Base-by-base conservation (phyloP, 805 yeast species). In the Saccharomycopsis babjevae region DNA sequence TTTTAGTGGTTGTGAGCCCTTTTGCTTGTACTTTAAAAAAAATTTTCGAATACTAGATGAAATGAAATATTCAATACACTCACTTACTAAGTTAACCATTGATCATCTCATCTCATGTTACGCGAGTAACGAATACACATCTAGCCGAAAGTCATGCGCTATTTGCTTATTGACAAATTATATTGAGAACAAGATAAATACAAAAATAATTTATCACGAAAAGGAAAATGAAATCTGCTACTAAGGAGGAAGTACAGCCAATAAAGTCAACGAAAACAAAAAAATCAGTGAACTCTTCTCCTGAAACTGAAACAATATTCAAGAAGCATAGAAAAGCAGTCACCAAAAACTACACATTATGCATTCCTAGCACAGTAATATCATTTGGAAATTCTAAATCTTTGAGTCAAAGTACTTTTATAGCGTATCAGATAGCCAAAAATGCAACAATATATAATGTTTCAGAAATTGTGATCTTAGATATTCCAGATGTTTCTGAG, bases 391-490 rank as follows among this genome's bases (percentile, higher is more conserved):
- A 83, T 67, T 86, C 93, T 56, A 73, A 72, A 43, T 85, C 85
- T 65, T 73, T 89, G 57, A 85, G 85, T 64, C 96, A 90, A 69
- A 84, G 83, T 15, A 90, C 96, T 0, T 76, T 81, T 61, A 77
- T 83, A 0, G 83, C 88, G 1, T 88, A 91, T 67, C 96, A 90
- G 71, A 78, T 92, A 16, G 92, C 96, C 13, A 83, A 86, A 67
- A 83, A 85, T 1, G 86, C 90, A 3, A 81, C 88, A 34, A 76
- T 83, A 1, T 90, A 79, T 70, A 80, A 83, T 59, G 89, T 89
- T 5, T 80, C 82, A 5, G 97, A 92, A 69, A 77, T 92, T 36
- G 83, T 91, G 2, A 75, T 92, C 0, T 76, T 89, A 67, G 88
- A 88, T 63, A 73, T 83, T 2, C 73, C 73, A 13, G 40, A 50